A percentile compares a stretch with the other conserved stretches of the same genome.
Evolutionary conservation across 176 grass and related monocot species (phyloP).

Genomic region (Phragmites australis): DNA sequence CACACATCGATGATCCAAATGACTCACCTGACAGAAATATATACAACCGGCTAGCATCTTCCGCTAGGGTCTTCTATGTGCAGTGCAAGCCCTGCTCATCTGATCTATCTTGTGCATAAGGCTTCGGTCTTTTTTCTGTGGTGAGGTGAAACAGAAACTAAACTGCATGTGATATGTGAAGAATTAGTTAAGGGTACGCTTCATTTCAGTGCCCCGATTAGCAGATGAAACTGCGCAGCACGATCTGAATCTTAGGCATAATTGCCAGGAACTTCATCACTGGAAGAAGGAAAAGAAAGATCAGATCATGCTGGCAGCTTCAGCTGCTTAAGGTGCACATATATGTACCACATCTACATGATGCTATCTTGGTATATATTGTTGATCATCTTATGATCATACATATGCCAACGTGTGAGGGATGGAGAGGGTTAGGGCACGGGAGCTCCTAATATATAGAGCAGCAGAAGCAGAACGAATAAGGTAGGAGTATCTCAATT

Average conservation of each 20-base stretch:
- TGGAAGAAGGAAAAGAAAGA: background rate
- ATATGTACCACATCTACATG: background rate
- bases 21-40: background rate
- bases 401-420: background rate
- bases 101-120: background rate
- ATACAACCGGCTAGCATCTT: background rate
- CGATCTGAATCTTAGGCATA: slow-evolving; percentile 58
- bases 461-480: background rate
- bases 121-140: background rate
- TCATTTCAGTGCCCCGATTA: slow-evolving; percentile 53
- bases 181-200: background rate
- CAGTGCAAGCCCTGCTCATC: background rate
- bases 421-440: slow-evolving; percentile 25
- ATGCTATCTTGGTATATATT: background rate
- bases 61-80: too few species aligned
- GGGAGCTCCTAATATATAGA: slow-evolving; percentile 33
- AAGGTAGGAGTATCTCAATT: background rate
- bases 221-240: slow-evolving; percentile 86
- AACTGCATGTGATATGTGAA: background rate
- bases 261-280: background rate
- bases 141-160: background rate
- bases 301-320: slow-evolving; percentile 91
- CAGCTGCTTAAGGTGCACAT: slow-evolving; percentile 60
- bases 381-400: background rate
- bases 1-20: background rate